Evolutionary conservation across 2,329 filamentous ascomycete species (phyloP).

Genomic region (Didymella arachidicola): DNA sequence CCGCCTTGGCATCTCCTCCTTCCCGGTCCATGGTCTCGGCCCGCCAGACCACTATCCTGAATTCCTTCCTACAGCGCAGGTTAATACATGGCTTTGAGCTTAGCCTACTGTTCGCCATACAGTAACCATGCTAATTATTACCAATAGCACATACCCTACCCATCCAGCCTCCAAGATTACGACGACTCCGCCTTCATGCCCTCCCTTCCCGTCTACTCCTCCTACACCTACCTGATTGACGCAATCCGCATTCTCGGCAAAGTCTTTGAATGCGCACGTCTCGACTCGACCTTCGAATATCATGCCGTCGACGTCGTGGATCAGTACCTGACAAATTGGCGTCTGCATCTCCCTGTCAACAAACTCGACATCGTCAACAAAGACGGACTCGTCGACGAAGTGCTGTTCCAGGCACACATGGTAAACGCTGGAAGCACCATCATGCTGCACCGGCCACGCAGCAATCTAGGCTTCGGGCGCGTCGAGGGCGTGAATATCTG

Average conservation of each 20-base stretch:
- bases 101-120: background rate
- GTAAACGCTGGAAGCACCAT: conserved; percentile 60
- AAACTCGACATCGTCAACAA: conserved; percentile 75
- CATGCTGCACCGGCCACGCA: conserved; percentile 55
- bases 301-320: conserved; percentile 64
- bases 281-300: conserved; percentile 50
- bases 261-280: conserved; percentile 65
- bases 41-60: conserved; percentile 1
- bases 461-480: conserved; percentile 48
- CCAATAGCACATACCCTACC: conserved; percentile 46
- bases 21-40: conserved; percentile 9
- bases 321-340: conserved; percentile 75
- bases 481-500: conserved; percentile 65
- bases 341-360: conserved; percentile 75
- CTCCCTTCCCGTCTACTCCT: conserved; percentile 76
- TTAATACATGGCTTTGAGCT: background rate
- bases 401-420: conserved; percentile 92
- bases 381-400: conserved; percentile 76
- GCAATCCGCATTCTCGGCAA: conserved; percentile 79
- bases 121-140: conserved; percentile 12
- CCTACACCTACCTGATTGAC: conserved; percentile 84
- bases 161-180: conserved; percentile 72
- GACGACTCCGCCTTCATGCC: conserved; percentile 78
- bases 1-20: conserved; percentile 21
- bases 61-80: background rate